These are phyloP conservation scores for Suillus bovinus DNA, from an alignment of 768 basidiomycete species.

Conservation along the genomic window DNA sequence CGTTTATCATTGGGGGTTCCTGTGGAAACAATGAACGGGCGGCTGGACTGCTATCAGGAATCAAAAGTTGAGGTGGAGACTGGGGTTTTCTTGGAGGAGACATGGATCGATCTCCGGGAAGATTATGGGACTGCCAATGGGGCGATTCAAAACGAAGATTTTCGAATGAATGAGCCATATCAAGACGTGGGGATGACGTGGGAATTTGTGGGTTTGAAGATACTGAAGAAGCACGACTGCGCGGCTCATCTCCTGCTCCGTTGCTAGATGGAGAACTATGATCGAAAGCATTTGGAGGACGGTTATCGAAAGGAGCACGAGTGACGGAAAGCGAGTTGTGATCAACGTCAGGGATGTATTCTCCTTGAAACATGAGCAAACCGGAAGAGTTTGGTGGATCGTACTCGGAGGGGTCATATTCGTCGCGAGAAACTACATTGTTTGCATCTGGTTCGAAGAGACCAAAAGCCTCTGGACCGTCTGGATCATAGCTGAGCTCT, in stretches of 20 bases:
- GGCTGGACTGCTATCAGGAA: slow-evolving; percentile 55
- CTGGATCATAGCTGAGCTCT: slow-evolving; percentile 57
- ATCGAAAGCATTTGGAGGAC: slow-evolving; percentile 50
- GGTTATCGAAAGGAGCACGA: slow-evolving; percentile 35
- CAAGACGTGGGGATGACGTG: slow-evolving; percentile 56
- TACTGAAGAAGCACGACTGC: slow-evolving; percentile 66
- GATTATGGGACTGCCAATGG: slow-evolving; percentile 49
- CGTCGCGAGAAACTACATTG: slow-evolving; percentile 37
- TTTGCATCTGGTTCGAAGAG: slow-evolving; percentile 51
- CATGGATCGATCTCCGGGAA: slow-evolving; percentile 42
- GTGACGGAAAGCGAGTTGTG: slow-evolving; percentile 39
- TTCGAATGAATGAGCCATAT: slow-evolving; percentile 58
- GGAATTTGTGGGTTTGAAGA: slow-evolving; percentile 53
- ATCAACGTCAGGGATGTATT: slow-evolving; percentile 40
- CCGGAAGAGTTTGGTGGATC: slow-evolving; percentile 53
- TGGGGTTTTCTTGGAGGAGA: slow-evolving; percentile 53
- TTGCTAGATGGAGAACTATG: slow-evolving; percentile 67
- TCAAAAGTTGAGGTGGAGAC: slow-evolving; percentile 60
- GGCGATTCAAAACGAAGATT: slow-evolving; percentile 68
- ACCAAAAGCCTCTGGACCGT: slow-evolving; percentile 47
- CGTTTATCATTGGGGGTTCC: slow-evolving; percentile 55
- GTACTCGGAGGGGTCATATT: slow-evolving; percentile 77
- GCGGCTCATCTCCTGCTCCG: slow-evolving; percentile 48
- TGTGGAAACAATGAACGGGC: slow-evolving; percentile 38
- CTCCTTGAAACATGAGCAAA: slow-evolving; percentile 61